Conservation (phyloP, 169 alveolate genomes). For the Eimeria necatrix region DNA sequence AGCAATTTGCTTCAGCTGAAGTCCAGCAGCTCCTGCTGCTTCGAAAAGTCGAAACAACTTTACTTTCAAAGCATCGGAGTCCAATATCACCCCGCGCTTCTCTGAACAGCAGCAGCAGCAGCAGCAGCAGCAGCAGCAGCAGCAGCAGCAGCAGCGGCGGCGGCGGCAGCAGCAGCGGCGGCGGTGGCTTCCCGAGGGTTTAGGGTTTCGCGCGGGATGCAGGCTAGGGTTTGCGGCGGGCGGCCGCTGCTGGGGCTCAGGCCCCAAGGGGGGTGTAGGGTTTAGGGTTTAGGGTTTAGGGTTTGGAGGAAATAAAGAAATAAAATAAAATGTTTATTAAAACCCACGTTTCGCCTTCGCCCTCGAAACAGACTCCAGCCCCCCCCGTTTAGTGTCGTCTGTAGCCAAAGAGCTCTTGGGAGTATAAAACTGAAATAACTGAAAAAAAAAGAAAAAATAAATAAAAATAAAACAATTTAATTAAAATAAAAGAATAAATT, state of each 20-base stretch:
- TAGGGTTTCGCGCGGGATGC: too few species aligned
- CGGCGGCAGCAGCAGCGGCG: neutral
- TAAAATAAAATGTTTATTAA: neutral
- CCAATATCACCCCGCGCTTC: conserved; percentile 71
- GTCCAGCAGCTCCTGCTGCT: conserved; percentile 72
- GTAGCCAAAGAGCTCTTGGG: conserved; percentile 56
- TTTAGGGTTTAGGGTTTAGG: too few species aligned
- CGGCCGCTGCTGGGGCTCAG: too few species aligned
- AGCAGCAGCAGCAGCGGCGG: neutral
- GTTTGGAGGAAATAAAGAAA: neutral
- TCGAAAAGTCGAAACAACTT: conserved; percentile 79
- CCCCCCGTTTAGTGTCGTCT: conserved; percentile 10
- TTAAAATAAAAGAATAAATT: neutral
- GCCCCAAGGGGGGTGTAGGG: too few species aligned
- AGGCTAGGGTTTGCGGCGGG: too few species aligned
- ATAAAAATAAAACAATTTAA: neutral
- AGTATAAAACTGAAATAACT: conserved; percentile 73
- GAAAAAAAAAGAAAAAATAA: neutral
- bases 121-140: neutral
- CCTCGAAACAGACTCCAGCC: conserved; percentile 13
- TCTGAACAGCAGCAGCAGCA: neutral
- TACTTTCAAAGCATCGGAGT: conserved; percentile 77
- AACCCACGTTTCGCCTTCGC: conserved; percentile 51
- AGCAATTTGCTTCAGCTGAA: conserved; percentile 80
- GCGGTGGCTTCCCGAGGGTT: neutral